A percentile compares a stretch with the other conserved stretches of the same genome.
These are phyloP conservation scores for Urtica urens DNA, from an alignment of 306 rosid genomes.

Conservation along the genomic window DNA sequence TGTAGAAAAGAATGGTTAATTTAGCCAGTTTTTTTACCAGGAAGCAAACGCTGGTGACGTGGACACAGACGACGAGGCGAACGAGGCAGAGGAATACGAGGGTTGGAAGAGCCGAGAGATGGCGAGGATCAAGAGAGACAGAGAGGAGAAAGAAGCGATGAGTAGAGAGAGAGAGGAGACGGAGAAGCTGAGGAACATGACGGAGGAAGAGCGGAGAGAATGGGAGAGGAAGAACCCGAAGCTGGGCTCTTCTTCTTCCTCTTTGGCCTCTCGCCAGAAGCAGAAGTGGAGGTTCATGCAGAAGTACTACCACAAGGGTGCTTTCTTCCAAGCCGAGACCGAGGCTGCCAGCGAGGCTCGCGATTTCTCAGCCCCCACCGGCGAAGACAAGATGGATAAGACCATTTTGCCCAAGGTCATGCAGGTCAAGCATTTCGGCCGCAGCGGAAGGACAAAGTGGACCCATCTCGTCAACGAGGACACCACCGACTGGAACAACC, in stretches of 20 bases:
- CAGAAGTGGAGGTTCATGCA: constrained; percentile 96
- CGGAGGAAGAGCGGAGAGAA: constrained; percentile 96
- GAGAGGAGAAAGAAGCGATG: constrained; percentile 75
- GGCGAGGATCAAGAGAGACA: constrained; percentile 85
- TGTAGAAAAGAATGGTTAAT: too few relatives aligned
- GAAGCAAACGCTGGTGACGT: constrained; percentile 87
- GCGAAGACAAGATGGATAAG: constrained; percentile 97
- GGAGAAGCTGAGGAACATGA: constrained; percentile 86
- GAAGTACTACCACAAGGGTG: constrained; percentile 95
- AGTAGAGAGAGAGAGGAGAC: constrained; percentile 83
- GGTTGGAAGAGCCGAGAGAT: constrained; percentile 95
- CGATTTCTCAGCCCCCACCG: constrained; percentile 92
- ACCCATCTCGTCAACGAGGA: constrained; percentile 96
- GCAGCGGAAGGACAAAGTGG: constrained; percentile 98
- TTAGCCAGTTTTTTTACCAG: too few relatives aligned
- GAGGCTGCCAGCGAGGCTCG: constrained; percentile 46
- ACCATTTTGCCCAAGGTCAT: constrained; percentile 87
- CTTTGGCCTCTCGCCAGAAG: constrained; percentile 36
- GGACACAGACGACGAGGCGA: constrained; percentile 89
- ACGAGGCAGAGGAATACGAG: constrained; percentile 93
- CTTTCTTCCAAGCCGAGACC: constrained; percentile 66
- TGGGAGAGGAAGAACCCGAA: constrained; percentile 97
- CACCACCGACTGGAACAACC: constrained; percentile 93
- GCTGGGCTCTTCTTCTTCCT: too few relatives aligned
- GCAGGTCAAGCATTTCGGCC: constrained; percentile 99